Evolutionary conservation across 208 protist species (phyloP), one percentile per base, ranked within the genome.

Genomic region (Crithidia expoeki): DNA sequence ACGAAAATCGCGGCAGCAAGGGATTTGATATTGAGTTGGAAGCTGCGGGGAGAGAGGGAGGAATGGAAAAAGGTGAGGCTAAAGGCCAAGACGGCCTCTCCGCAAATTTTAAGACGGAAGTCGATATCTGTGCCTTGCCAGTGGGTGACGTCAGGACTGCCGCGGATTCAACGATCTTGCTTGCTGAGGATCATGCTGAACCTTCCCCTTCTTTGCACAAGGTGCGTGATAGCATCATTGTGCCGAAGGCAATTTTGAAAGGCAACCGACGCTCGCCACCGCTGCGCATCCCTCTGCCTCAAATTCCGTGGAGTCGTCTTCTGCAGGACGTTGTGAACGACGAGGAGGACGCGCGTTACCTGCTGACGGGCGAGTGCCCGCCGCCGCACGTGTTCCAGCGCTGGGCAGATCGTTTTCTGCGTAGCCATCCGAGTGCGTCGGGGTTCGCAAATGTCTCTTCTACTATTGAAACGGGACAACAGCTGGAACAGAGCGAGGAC

Each of bases 321-420:
- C 52, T 75, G 30, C 53, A 38, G 21, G 30, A 36, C 4, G 44
- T 79, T 5, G 4, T 44, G 10, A 16, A 74, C n/a, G 67, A 66
- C 25, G 75, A 80, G 30, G 62, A 80, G 49, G 68, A 75, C 27
- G 21, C 34, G 11, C 75, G 75, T 25, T 75, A 75, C 21, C 40
- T 80, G 27, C 34, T 80, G 25, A 59, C 68, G 11, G 75, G 75
- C 4, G 50, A 68, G 16, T 76, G 67, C 16, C 75, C 75, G 11
- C 67, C 75, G 19, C 68, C 75, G 7, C 32, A 60, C 19, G 68
- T 72, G 10, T 76, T 80, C n/a, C 56, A 50, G 16, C 68, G 75
- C 4, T 80, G 75, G 75, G 44, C 67, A 2, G 53, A 65, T 16
- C 65, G 68, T 7, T 74, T 68, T 47, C 46, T 70, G 25, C 49